Evolutionary conservation across 768 basidiomycete species (phyloP).

Genomic region (Cystobasidium tubakii): DNA sequence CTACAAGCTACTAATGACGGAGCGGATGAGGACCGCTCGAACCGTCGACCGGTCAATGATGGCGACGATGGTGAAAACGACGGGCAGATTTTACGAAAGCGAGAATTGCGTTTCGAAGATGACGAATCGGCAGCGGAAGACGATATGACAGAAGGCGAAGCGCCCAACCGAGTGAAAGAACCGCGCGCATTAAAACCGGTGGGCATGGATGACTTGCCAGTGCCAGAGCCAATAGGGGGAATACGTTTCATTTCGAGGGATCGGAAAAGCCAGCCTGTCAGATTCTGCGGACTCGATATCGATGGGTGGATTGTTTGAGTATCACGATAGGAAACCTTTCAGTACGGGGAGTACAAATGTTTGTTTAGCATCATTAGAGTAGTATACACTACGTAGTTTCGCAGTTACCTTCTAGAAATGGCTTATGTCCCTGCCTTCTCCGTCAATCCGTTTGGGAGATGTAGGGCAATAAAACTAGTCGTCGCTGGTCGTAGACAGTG

Average conservation of each 20-base stretch:
- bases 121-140: background rate
- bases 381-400: no score
- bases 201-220: background rate
- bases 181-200: conserved; percentile 33
- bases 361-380: no score
- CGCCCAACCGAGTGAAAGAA: conserved; percentile 28
- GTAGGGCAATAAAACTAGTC: no score
- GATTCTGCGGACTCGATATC: conserved; percentile 39
- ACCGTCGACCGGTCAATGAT: background rate
- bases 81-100: background rate
- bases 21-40: background rate
- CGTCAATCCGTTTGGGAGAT: no score
- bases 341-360: no score
- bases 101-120: background rate
- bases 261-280: conserved; percentile 33
- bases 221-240: background rate
- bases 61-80: background rate
- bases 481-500: no score
- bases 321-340: background rate
- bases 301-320: conserved; percentile 40
- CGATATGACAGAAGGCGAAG: conserved; percentile 12
- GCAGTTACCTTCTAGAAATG: no score
- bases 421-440: no score
- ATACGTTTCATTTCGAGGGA: conserved; percentile 33
- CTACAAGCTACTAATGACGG: background rate